Conservation (phyloP, 1,284 basidiomycete species). For the Cerioporus squamosus region DNA sequence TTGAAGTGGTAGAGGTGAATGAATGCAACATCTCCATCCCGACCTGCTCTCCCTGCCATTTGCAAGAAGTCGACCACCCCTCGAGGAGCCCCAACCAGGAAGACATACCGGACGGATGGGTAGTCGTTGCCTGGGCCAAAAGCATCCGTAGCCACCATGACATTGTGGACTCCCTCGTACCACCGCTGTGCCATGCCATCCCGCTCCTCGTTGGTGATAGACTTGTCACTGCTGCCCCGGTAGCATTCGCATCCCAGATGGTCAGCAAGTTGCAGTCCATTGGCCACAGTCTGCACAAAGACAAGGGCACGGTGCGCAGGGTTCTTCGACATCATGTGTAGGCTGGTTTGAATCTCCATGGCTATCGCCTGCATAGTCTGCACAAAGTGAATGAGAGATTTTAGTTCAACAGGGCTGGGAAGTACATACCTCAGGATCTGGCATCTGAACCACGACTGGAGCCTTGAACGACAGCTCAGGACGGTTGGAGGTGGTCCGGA, state of each 20-base stretch:
- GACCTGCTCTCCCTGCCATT: constrained; percentile 8
- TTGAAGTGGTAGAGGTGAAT: neutral
- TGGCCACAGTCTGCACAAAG: neutral
- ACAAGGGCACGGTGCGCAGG: neutral
- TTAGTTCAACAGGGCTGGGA: too few species aligned
- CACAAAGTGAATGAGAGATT: too few species aligned
- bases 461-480: neutral
- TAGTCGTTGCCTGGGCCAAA: constrained; percentile 18
- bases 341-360: too few species aligned
- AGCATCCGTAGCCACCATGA: constrained; percentile 16
- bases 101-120: constrained; percentile 2
- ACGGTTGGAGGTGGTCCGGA: constrained; percentile 8
- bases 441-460: too few species aligned
- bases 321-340: neutral
- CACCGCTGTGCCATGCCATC: neutral
- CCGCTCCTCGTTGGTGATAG: neutral
- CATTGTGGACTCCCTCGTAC: constrained; percentile 1
- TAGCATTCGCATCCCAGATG: constrained; percentile 3
- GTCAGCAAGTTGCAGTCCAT: neutral
- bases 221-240: constrained; percentile 2
- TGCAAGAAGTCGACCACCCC: constrained; percentile 13
- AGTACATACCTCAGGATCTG: too few species aligned
- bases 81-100: constrained; percentile 6
- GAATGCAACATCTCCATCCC: neutral
- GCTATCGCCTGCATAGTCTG: too few species aligned